Base-by-base conservation (phyloP, 495 filamentous ascomycete genomes). In the Penicillium cosmopolitanum region DNA sequence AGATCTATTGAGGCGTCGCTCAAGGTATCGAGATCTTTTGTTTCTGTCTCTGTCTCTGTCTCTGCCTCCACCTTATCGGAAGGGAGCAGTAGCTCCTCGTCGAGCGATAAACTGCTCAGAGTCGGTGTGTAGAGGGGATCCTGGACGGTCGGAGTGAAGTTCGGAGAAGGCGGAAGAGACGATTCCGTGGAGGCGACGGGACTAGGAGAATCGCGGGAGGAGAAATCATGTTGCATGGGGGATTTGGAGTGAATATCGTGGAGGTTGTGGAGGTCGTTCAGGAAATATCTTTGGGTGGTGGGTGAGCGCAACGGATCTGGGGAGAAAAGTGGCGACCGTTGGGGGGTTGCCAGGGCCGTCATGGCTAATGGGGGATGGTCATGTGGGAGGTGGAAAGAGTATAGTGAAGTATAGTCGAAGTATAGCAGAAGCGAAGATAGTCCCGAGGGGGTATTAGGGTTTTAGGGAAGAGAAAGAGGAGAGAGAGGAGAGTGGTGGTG, bases 91-190 rank as follows among this genome's bases (percentile, higher is more conserved):
- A 82, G 63, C 44, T 87, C 81, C 23, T 87, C 83, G 21, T 78
- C 76, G n/a, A 89, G 68, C 0, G 88, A 89, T 23, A 91, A 67
- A 56, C 80, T 87, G 56, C 85, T 86, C 13, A 85, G 77, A n/a
- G 85, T 85, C 10, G 88, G 86, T 4, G 78, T 74, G 51, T 76
- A 77, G 38, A 74, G 70, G 3, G 73, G 60, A 33, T 73, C 66
- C 5, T 64, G 63, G 5, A 55, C 50, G 28, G 70, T 15, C 10
- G 58, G 67, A 9, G 71, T 66, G 62, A 77, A 72, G 36, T 66
- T 70, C 0, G 80, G 74, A 4, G 80, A 83, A 5, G 75, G 71
- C 16, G 73, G 69, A 12, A 69, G 61, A 25, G 79, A 74, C 15
- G 75, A 75, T 13, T 76, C 62, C 7, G 71, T 55, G 8, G 78